Evolutionary conservation across 139 green algal genomes (phyloP).

Genomic region (Spirogloea muscicola): DNA sequence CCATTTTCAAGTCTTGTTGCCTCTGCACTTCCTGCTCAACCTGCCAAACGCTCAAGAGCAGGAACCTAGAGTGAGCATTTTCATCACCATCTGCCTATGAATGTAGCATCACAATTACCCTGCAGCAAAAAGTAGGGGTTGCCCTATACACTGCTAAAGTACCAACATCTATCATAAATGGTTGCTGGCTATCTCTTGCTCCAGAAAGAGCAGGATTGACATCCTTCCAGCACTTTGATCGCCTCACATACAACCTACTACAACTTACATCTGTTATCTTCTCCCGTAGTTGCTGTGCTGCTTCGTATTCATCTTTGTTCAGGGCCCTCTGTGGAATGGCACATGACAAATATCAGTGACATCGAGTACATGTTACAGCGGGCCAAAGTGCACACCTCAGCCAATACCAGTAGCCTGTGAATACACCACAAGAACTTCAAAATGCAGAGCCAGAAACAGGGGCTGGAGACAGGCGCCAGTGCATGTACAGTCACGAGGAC

Average conservation of each 20-base stretch:
- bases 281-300: conserved; percentile 39
- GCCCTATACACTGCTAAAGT: neutral
- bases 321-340: conserved; percentile 37
- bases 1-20: conserved; percentile 31
- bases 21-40: conserved; percentile 34
- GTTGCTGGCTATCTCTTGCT: no score
- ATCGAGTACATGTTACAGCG: neutral
- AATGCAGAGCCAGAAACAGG: neutral
- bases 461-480: no score
- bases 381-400: neutral
- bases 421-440: neutral
- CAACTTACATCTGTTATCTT: conserved; percentile 40
- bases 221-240: no score
- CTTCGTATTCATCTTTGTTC: conserved; percentile 45
- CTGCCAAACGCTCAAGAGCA: conserved; percentile 22
- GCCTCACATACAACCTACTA: no score
- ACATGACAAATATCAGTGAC: no score
- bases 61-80: neutral
- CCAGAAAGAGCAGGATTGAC: no score
- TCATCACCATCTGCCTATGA: no score
- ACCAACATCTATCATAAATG: neutral
- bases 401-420: neutral
- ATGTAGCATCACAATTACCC: neutral
- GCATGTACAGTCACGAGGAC: no score
- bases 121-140: neutral